phyloP scores from a whole-genome alignment of 495 filamentous ascomycete species.

The Penicillium paradoxum region DNA sequence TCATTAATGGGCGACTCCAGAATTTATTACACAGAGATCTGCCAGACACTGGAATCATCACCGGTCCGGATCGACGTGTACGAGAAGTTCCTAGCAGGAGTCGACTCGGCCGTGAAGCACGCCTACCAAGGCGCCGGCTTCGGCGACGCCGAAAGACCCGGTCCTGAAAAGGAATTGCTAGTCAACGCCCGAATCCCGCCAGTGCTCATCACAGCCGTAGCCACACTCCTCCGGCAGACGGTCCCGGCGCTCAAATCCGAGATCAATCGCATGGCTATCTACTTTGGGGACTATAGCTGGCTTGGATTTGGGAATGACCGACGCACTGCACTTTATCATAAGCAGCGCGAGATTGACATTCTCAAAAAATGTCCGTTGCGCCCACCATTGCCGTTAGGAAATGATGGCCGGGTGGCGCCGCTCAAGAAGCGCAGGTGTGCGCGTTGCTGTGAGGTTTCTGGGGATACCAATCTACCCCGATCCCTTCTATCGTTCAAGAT shows the following conservation, averaged over 20 bases:
- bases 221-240: conserved; percentile 40
- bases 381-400: conserved; percentile 7
- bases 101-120: conserved; percentile 44
- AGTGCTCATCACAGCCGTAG: conserved; percentile 38
- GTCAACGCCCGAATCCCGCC: conserved; percentile 43
- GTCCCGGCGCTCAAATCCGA: conserved; percentile 37
- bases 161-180: conserved; percentile 45
- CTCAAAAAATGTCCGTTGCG: conserved; percentile 40
- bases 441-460: conserved; percentile 41
- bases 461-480: conserved; percentile 30
- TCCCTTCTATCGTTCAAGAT: conserved; percentile 37
- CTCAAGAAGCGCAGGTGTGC: conserved; percentile 33
- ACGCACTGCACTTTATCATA: conserved; percentile 34
- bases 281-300: conserved; percentile 46
- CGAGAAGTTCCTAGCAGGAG: conserved; percentile 45
- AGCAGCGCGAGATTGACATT: conserved; percentile 38
- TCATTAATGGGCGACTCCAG: conserved; percentile 33
- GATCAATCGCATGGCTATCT: conserved; percentile 45
- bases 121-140: conserved; percentile 44
- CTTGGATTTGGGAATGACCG: conserved; percentile 43
- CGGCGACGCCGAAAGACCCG: conserved; percentile 42
- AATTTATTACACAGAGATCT: conserved; percentile 39
- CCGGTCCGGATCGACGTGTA: conserved; percentile 43
- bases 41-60: conserved; percentile 36
- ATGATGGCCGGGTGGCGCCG: conserved; percentile 6